These are phyloP conservation scores for Didymella lethalis DNA, from an alignment of 2,329 filamentous ascomycete genomes.

Conservation along the genomic window DNA sequence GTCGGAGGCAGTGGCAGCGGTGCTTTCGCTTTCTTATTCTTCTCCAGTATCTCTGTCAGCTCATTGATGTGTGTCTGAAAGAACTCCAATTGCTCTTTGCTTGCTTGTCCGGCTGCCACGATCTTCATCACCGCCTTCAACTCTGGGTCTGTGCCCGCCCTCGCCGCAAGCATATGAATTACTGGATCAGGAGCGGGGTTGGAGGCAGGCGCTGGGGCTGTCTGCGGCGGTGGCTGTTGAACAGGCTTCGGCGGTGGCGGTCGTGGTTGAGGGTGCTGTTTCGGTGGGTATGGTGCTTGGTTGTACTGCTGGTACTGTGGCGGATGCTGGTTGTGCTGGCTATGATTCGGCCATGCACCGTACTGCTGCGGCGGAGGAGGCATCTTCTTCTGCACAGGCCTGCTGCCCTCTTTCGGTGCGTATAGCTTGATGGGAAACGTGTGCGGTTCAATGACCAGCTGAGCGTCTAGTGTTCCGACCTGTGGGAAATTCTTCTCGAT, in stretches of 20 bases:
- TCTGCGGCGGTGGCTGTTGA: slow-evolving; percentile 33
- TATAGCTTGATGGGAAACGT: slow-evolving; percentile 70
- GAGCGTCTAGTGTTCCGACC: slow-evolving; percentile 56
- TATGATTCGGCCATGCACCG: slow-evolving; percentile 47
- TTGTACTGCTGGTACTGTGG: slow-evolving; percentile 29
- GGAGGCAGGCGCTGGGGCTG: slow-evolving; percentile 32
- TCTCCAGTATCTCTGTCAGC: slow-evolving; percentile 65
- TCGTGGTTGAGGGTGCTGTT: slow-evolving; percentile 35
- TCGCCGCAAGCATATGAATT: slow-evolving; percentile 79
- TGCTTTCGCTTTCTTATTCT: slow-evolving; percentile 47
- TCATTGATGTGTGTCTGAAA: slow-evolving; percentile 85
- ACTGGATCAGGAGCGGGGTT: slow-evolving; percentile 71
- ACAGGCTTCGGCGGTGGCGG: slow-evolving; percentile 43
- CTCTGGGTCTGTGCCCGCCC: slow-evolving; percentile 74
- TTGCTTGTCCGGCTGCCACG: slow-evolving; percentile 78
- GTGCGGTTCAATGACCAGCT: slow-evolving; percentile 80
- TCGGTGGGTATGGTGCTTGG: slow-evolving; percentile 15
- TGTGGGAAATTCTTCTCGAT: slow-evolving; percentile 49
- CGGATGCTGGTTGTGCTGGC: slow-evolving; percentile 35
- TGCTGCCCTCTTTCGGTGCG: slow-evolving; percentile 40
- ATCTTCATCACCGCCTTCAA: slow-evolving; percentile 83
- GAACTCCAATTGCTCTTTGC: slow-evolving; percentile 72
- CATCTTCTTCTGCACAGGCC: slow-evolving; percentile 41
- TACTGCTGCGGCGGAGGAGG: slow-evolving; percentile 36
- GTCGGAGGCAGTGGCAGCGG: slow-evolving; percentile 25